Conservation (phyloP, 768 basidiomycete species). For the Thelephora ganbajun region DNA sequence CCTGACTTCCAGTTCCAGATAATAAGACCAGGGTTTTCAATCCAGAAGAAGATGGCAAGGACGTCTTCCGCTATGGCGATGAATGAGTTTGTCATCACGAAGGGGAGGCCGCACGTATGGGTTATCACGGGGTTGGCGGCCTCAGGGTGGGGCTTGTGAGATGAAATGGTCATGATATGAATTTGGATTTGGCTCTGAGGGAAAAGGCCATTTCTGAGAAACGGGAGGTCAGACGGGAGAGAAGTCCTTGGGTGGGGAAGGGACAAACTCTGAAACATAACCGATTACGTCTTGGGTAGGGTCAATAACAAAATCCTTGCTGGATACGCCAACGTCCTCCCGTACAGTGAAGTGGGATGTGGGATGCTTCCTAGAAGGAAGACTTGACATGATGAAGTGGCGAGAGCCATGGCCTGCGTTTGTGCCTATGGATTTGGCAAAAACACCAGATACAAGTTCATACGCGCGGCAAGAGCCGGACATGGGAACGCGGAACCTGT, state of each 20-base stretch:
- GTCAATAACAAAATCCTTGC: constrained; percentile 37
- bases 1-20: constrained; percentile 32
- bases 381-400: constrained; percentile 10
- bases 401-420: constrained; percentile 9
- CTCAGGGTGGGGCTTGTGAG: constrained; percentile 22
- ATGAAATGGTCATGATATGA: constrained; percentile 27
- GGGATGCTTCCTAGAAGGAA: constrained; percentile 8
- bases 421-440: constrained; percentile 23
- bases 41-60: constrained; percentile 23
- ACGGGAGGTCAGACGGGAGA: not conserved
- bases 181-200: constrained; percentile 13
- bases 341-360: constrained; percentile 4
- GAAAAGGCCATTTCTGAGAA: not conserved
- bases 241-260: not conserved
- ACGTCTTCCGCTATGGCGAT: constrained; percentile 32
- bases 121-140: constrained; percentile 17
- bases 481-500: constrained; percentile 12
- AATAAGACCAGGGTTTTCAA: constrained; percentile 13
- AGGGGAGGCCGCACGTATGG: constrained; percentile 8
- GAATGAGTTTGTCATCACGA: constrained; percentile 14
- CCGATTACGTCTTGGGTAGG: constrained; percentile 37
- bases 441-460: constrained; percentile 35
- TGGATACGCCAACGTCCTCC: constrained; percentile 20
- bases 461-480: constrained; percentile 25
- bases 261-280: constrained; percentile 13